Conservation (phyloP, 2,329 filamentous ascomycete genomes). For the Leptographium lundbergii region DNA sequence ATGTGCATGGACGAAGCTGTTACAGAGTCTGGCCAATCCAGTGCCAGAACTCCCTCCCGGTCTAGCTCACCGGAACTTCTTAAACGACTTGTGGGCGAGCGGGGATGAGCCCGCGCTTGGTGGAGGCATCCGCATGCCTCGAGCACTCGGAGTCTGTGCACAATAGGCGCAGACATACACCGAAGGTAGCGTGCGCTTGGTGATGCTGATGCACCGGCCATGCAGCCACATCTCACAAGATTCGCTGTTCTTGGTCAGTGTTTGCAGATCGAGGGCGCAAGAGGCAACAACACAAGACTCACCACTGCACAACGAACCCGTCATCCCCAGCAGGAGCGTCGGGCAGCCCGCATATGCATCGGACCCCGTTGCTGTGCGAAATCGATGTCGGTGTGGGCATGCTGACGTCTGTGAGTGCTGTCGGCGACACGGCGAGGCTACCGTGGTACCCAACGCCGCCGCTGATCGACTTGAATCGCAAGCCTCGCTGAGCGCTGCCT, state of each 20-base stretch:
- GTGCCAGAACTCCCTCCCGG: not conserved
- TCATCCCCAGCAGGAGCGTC: slow-evolving; percentile 30
- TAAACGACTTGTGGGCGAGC: slow-evolving; percentile 31
- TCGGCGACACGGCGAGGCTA: slow-evolving; percentile 31
- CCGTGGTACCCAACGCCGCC: slow-evolving; percentile 8
- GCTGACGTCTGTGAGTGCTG: slow-evolving; percentile 36
- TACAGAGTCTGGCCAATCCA: not conserved
- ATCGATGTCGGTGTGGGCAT: slow-evolving; percentile 31
- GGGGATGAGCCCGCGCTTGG: slow-evolving; percentile 23
- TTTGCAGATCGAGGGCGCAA: not conserved
- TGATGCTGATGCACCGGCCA: slow-evolving; percentile 49
- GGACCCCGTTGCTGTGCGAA: slow-evolving; percentile 25
- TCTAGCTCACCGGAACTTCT: slow-evolving; percentile 27
- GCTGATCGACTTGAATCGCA: slow-evolving; percentile 13
- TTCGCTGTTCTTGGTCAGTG: slow-evolving; percentile 28
- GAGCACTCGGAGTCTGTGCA: slow-evolving; percentile 43
- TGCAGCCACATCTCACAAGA: slow-evolving; percentile 55
- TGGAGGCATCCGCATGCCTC: slow-evolving; percentile 30
- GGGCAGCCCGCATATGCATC: slow-evolving; percentile 43
- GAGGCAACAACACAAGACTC: slow-evolving; percentile 16
- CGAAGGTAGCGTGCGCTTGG: slow-evolving; percentile 39
- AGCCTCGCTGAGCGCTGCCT: slow-evolving; percentile 5
- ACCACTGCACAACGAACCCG: slow-evolving; percentile 53
- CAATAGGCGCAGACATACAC: slow-evolving; percentile 55
- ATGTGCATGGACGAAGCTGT: not conserved